Evolutionary conservation across 176 grass and related monocot species (phyloP).

Genomic region (Metroxylon sagu): DNA sequence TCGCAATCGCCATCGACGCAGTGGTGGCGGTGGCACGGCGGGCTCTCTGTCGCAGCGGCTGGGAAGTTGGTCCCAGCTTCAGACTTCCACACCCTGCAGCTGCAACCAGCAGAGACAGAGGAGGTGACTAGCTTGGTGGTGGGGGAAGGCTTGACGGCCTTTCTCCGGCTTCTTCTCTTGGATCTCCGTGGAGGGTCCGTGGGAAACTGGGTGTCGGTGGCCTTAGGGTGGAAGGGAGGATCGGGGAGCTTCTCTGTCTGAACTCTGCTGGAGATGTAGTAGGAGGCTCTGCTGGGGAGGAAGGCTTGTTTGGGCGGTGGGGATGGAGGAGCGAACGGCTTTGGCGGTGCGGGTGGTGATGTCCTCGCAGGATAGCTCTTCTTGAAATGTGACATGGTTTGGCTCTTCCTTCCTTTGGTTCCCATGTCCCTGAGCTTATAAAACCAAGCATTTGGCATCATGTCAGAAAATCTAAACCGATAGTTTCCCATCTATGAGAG

Average conservation of each 20-base stretch:
- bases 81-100: conserved; percentile 19
- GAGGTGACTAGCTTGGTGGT: conserved; percentile 31
- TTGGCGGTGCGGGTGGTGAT: neutral
- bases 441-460: conserved; percentile 96
- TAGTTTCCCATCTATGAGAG: conserved; percentile 44
- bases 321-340: conserved; percentile 1
- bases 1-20: conserved; percentile 30
- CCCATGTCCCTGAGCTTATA: conserved; percentile 83
- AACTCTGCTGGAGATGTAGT: conserved; percentile 66
- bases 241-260: conserved; percentile 9
- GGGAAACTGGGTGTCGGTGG: conserved; percentile 40
- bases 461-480: conserved; percentile 85
- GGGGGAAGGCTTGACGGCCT: conserved; percentile 18
- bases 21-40: conserved; percentile 25
- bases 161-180: conserved; percentile 30
- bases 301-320: conserved; percentile 8
- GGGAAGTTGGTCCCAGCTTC: neutral
- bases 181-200: conserved; percentile 46
- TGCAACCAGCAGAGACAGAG: conserved; percentile 28
- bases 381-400: neutral
- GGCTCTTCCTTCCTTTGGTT: conserved; percentile 12
- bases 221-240: conserved; percentile 34
- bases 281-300: conserved; percentile 54
- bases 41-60: conserved; percentile 28
- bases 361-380: neutral